phyloP scores from a whole-genome alignment of 306 rosid species.

The Begonia loranthoides region DNA sequence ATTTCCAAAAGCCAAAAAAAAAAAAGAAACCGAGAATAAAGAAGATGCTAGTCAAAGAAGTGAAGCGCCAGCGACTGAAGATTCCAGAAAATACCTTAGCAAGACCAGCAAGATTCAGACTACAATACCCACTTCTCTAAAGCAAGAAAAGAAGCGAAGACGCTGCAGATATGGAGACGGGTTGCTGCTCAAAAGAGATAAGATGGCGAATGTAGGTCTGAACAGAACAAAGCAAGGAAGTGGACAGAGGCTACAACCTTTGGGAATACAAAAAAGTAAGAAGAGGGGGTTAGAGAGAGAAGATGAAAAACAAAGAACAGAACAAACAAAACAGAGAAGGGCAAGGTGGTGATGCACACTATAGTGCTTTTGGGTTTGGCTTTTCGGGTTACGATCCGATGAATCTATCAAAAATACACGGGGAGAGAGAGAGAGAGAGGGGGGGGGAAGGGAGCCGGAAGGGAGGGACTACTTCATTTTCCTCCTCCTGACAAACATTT shows the following conservation, averaged over 20 bases:
- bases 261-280: not conserved
- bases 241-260: constrained; percentile 1
- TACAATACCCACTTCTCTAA: not conserved
- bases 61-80: too few relatives aligned
- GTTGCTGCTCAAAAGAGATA: not conserved
- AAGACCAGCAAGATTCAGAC: not conserved
- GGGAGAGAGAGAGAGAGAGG: constrained; percentile 7
- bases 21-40: not conserved
- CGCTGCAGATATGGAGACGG: not conserved
- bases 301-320: not conserved
- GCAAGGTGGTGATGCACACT: not conserved
- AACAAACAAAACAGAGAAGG: not conserved
- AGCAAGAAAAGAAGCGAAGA: not conserved
- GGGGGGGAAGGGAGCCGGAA: not conserved
- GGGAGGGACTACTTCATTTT: not conserved
- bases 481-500: not conserved
- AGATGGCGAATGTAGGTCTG: constrained; percentile 1
- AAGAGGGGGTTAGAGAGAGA: not conserved
- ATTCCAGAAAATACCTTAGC: not conserved
- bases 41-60: not conserved
- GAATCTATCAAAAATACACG: constrained; percentile 62
- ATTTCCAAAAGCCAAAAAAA: not conserved
- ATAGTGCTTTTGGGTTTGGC: constrained; percentile 22
- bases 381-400: constrained; percentile 39
- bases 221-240: constrained; percentile 6